These are phyloP conservation scores for Talaromyces funiculosus DNA, from an alignment of 2,329 filamentous ascomycete genomes.

Conservation along the genomic window DNA sequence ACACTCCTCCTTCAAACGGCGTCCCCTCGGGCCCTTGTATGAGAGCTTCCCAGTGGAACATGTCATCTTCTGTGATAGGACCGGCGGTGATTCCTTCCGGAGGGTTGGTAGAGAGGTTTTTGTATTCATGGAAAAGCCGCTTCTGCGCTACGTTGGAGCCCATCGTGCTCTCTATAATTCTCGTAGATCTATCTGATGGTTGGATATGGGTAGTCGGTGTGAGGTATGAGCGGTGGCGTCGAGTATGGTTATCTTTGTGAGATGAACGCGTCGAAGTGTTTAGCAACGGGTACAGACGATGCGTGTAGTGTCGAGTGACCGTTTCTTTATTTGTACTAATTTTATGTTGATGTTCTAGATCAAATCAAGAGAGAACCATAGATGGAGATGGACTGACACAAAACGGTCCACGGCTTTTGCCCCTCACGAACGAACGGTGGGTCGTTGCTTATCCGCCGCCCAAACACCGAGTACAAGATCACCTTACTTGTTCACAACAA, in stretches of 20 bases:
- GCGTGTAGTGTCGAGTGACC: not conserved
- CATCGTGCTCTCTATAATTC: conserved; percentile 28
- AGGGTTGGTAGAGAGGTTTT: conserved; percentile 83
- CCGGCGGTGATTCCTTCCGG: conserved; percentile 97
- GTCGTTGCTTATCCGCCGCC: not conserved
- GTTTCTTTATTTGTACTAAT: not conserved
- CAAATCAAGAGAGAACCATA: not conserved
- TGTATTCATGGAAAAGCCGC: conserved; percentile 94
- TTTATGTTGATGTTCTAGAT: not conserved
- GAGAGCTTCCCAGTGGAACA: conserved; percentile 92
- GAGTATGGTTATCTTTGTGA: not conserved
- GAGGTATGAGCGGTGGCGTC: not conserved
- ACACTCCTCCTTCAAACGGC: conserved; percentile 92
- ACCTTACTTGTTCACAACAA: not conserved
- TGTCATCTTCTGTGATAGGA: conserved; percentile 87
- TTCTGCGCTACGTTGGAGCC: conserved; percentile 53
- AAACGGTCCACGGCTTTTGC: not conserved
- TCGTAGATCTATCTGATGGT: not conserved
- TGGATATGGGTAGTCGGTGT: not conserved
- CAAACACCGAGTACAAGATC: not conserved
- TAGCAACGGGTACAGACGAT: not conserved
- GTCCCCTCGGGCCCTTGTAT: conserved; percentile 95
- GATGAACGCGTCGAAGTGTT: not conserved
- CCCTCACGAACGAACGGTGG: not conserved
- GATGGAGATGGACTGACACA: not conserved